Conservation (phyloP, 2,329 filamentous ascomycete species). For the Verticillium isaacii region DNA sequence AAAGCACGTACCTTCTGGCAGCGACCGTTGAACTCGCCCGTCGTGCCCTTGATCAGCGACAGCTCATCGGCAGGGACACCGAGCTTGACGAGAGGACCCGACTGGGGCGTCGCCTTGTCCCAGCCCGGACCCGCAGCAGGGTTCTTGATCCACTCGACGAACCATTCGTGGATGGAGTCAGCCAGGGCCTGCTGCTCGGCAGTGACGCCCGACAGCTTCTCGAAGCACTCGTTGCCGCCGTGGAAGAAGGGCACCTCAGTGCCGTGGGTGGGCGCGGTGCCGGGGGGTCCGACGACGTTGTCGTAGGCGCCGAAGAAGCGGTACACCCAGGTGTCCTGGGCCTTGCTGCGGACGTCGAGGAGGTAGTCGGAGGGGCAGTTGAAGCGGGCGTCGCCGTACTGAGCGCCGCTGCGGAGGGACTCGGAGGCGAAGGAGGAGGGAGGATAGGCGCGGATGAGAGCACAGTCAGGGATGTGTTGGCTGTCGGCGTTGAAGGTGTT, state of each 20-base stretch:
- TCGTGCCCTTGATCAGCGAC: conserved; percentile 19
- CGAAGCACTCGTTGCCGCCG: conserved; percentile 38
- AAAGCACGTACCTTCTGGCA: conserved; percentile 19
- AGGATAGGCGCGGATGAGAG: conserved; percentile 27
- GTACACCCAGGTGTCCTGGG: conserved; percentile 36
- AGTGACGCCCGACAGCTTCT: conserved; percentile 24
- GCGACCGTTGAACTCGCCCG: conserved; percentile 24
- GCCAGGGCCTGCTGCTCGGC: conserved; percentile 32
- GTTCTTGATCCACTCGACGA: conserved; percentile 39
- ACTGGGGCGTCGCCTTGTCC: conserved; percentile 24
- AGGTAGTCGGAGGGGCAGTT: conserved; percentile 35
- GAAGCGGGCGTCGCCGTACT: conserved; percentile 41
- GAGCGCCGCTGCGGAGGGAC: conserved; percentile 33
- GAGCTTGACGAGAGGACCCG: conserved; percentile 23
- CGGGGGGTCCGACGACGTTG: conserved; percentile 30
- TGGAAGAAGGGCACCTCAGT: conserved; percentile 40
- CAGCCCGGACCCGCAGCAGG: conserved; percentile 35
- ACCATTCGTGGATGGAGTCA: conserved; percentile 35
- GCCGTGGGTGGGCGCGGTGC: conserved; percentile 29
- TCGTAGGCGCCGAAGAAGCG: conserved; percentile 37
- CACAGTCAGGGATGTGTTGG: conserved; percentile 27
- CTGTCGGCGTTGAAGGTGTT: conserved; percentile 32
- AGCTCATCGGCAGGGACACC: conserved; percentile 29
- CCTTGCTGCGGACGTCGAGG: conserved; percentile 28
- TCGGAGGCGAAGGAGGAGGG: conserved; percentile 27